Conservation (phyloP, 352 stramenopile genomes). For the Pythium rhizo-oryzae region DNA sequence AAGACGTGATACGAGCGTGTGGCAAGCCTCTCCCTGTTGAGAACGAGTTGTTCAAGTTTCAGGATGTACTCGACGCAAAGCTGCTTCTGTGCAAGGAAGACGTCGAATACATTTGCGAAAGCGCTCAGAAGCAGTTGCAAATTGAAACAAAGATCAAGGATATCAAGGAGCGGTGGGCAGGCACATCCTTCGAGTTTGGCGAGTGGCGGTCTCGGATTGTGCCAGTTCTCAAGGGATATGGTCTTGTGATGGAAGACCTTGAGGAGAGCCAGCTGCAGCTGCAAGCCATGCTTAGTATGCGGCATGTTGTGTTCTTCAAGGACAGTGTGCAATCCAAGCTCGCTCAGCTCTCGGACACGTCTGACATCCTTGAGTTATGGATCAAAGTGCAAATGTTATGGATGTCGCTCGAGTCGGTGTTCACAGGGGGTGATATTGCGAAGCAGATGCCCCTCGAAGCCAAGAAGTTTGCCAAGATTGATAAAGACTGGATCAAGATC, state of each 20-base stretch:
- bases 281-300: slow-evolving; percentile 98
- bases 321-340: slow-evolving; percentile 94
- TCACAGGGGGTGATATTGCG: slow-evolving; percentile 98
- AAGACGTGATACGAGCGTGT: slow-evolving; percentile 96
- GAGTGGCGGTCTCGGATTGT: slow-evolving; percentile 94
- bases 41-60: slow-evolving; percentile 94
- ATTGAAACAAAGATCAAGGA: slow-evolving; percentile 96
- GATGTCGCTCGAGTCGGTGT: slow-evolving; percentile 98
- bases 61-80: slow-evolving; percentile 93
- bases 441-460: slow-evolving; percentile 99
- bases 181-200: slow-evolving; percentile 95
- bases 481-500: slow-evolving; percentile 99
- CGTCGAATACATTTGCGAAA: slow-evolving; percentile 98
- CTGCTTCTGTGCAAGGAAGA: slow-evolving; percentile 93
- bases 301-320: slow-evolving; percentile 96
- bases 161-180: slow-evolving; percentile 94
- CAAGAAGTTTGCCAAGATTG: slow-evolving; percentile 98
- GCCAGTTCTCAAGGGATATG: slow-evolving; percentile 95
- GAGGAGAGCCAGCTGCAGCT: slow-evolving; percentile 98
- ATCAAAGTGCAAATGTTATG: slow-evolving; percentile 99
- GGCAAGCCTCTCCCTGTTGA: slow-evolving; percentile 93
- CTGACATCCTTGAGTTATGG: slow-evolving; percentile 97
- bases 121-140: slow-evolving; percentile 97
- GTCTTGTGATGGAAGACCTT: slow-evolving; percentile 96
- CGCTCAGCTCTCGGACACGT: slow-evolving; percentile 95